phyloP scores from a whole-genome alignment of 345 rosid genomes.

The Citrus glauca region DNA sequence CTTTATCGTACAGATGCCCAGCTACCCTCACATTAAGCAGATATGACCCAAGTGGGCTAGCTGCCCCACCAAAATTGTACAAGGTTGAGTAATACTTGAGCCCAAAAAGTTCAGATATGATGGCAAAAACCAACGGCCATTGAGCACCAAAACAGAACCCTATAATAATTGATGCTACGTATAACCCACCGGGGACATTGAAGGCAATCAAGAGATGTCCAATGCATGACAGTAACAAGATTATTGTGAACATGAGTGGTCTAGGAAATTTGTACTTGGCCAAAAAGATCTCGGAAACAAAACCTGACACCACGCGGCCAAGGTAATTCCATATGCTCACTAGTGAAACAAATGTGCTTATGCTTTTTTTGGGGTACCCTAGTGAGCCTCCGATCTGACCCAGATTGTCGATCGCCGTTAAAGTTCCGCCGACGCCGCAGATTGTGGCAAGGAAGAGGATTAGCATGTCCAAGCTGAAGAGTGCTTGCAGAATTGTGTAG shows the following conservation, averaged over 20 bases:
- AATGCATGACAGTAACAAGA: constrained; percentile 41
- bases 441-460: constrained; percentile 49
- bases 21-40: constrained; percentile 49
- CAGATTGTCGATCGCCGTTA: constrained; percentile 63
- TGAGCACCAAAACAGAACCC: constrained; percentile 68
- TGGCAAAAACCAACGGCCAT: constrained; percentile 53
- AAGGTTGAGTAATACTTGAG: constrained; percentile 62
- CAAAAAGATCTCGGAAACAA: constrained; percentile 47
- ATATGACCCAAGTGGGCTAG: constrained; percentile 62
- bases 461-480: constrained; percentile 53
- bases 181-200: constrained; percentile 36
- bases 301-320: constrained; percentile 52
- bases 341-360: constrained; percentile 47
- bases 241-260: constrained; percentile 38
- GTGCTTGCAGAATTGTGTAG: constrained; percentile 57
- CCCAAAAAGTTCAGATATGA: constrained; percentile 62
- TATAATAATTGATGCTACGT: constrained; percentile 45
- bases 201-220: constrained; percentile 57
- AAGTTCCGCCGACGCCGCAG: constrained; percentile 60
- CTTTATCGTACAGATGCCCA: constrained; percentile 54
- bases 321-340: constrained; percentile 69
- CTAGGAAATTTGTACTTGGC: constrained; percentile 46
- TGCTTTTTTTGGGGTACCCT: constrained; percentile 46
- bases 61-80: constrained; percentile 54
- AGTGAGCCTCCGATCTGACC: constrained; percentile 59